Evolutionary conservation across 352 stramenopile genomes (phyloP).

Genomic region (Globisporangium cederbergense): DNA sequence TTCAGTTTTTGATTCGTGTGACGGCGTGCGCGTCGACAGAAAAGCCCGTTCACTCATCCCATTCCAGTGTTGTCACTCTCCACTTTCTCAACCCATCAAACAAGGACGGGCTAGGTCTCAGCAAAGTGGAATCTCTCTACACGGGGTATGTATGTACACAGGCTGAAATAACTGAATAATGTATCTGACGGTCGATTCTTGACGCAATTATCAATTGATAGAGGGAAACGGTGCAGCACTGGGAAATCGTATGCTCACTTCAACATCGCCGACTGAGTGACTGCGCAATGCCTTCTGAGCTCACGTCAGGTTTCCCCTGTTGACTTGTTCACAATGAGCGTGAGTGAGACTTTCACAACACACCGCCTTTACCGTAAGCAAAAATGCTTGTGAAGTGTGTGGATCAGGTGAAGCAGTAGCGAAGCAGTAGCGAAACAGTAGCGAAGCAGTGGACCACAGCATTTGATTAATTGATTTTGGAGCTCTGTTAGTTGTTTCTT

Average conservation of each 20-base stretch:
- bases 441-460: no score
- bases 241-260: not conserved
- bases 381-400: no score
- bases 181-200: not conserved
- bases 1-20: constrained; percentile 17
- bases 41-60: not conserved
- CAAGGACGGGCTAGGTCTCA: not conserved
- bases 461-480: no score
- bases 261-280: not conserved
- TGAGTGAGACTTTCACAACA: no score
- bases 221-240: constrained; percentile 4
- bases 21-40: constrained; percentile 14
- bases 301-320: not conserved
- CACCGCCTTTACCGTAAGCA: no score
- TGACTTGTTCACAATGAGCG: not conserved
- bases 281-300: not conserved
- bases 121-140: not conserved
- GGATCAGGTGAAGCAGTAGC: no score
- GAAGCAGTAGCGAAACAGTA: no score
- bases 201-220: constrained; percentile 9
- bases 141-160: not conserved
- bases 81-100: constrained; percentile 13
- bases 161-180: no score
- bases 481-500: no score
- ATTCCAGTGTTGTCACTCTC: constrained; percentile 11